Percentiles rank a stretch among this genome's conserved stretches.
These are phyloP conservation scores for Halophytophthora batemanensis DNA, from an alignment of 352 stramenopile genomes.

Conservation along the genomic window DNA sequence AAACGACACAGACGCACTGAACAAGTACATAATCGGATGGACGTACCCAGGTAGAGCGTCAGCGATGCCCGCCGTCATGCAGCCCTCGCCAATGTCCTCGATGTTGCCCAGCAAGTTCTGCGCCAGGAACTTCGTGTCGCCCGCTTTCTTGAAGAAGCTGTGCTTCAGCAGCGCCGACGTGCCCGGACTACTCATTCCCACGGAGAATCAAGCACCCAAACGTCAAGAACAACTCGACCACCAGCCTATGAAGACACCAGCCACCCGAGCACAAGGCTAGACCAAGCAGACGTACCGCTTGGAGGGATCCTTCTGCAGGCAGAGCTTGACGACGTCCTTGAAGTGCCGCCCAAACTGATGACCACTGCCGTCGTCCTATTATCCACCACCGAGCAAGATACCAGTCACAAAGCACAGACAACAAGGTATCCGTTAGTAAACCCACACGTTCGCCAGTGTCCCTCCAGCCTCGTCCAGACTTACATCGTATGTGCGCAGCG, in stretches of 20 bases:
- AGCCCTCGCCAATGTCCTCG: slow-evolving; percentile 87
- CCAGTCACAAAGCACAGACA: background rate
- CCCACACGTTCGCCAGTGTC: too few species aligned
- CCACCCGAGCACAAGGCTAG: too few species aligned
- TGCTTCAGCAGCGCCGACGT: slow-evolving; percentile 84
- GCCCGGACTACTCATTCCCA: slow-evolving; percentile 45
- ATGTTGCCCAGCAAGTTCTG: slow-evolving; percentile 67
- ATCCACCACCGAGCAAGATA: background rate
- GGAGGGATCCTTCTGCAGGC: slow-evolving; percentile 83
- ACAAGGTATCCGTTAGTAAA: too few species aligned
- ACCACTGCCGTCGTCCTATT: slow-evolving; percentile 74
- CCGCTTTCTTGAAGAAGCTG: slow-evolving; percentile 89
- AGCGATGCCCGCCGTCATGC: slow-evolving; percentile 79
- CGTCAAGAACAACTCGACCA: background rate
- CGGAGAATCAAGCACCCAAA: background rate
- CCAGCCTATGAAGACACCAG: too few species aligned
- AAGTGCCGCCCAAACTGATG: slow-evolving; percentile 85
- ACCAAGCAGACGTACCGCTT: slow-evolving; percentile 72
- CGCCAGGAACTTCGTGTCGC: slow-evolving; percentile 63
- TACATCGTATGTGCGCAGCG: slow-evolving; percentile 87
- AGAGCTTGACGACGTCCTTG: slow-evolving; percentile 88
- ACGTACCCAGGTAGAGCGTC: slow-evolving; percentile 77
- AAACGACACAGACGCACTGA: background rate
- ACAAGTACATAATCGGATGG: background rate
- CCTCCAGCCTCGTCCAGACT: slow-evolving; percentile 7